Percentiles rank a stretch among this genome's conserved stretches.
These are phyloP conservation scores for Trichosporon asahii DNA, from an alignment of 1,284 basidiomycete species.

Conservation along the genomic window DNA sequence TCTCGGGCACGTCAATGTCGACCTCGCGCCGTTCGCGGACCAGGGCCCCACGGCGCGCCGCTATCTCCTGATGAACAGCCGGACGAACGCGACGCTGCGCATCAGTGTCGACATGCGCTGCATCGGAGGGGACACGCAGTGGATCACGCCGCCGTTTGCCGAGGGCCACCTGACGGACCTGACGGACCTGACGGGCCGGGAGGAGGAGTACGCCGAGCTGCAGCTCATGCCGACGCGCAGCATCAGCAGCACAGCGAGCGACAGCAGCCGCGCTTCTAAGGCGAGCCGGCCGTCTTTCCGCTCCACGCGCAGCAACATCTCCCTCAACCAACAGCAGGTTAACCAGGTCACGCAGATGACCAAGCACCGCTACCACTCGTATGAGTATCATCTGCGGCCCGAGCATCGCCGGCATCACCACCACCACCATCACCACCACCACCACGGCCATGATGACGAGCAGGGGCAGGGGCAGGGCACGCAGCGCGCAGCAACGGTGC, in stretches of 20 bases:
- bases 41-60: slow-evolving; percentile 41
- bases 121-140: slow-evolving; percentile 42
- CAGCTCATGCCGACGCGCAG: slow-evolving; percentile 26
- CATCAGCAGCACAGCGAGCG: not conserved
- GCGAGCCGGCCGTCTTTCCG: not conserved
- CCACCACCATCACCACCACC: not conserved
- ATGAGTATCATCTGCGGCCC: slow-evolving; percentile 35
- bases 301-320: slow-evolving; percentile 11
- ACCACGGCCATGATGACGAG: not conserved
- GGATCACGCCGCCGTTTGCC: slow-evolving; percentile 41
- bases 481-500: not conserved
- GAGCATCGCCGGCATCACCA: slow-evolving; percentile 16
- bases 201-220: slow-evolving; percentile 23
- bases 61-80: slow-evolving; percentile 46
- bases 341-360: slow-evolving; percentile 22
- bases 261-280: not conserved
- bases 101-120: slow-evolving; percentile 47
- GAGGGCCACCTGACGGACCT: slow-evolving; percentile 44
- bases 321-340: slow-evolving; percentile 9
- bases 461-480: not conserved
- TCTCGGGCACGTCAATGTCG: slow-evolving; percentile 48
- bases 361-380: slow-evolving; percentile 30
- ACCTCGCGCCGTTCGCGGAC: slow-evolving; percentile 51
- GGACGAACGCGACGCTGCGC: slow-evolving; percentile 50
- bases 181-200: slow-evolving; percentile 29